Percentiles rank a stretch among this genome's conserved stretches.
Conservation (phyloP, 106 monocot genomes). For the Triglochin maritima region DNA sequence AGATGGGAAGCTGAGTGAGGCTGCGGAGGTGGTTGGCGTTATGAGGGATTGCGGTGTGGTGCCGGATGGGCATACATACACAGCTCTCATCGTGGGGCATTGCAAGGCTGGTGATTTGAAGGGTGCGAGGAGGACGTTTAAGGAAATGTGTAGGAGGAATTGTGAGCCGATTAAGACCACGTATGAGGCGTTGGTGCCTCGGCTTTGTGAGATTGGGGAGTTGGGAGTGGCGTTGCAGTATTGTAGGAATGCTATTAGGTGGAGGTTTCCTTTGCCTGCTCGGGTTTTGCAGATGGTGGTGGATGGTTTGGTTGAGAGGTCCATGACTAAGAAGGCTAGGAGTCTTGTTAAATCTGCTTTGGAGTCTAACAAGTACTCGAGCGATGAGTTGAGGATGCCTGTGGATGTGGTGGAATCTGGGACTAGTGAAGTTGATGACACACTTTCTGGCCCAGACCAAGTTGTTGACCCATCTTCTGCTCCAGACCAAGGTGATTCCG, state of each 20-base stretch:
- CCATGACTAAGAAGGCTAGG: conserved; percentile 39
- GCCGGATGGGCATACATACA: conserved; percentile 22
- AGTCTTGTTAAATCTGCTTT: conserved; percentile 43
- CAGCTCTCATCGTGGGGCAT: conserved; percentile 48
- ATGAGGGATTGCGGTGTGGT: conserved; percentile 8
- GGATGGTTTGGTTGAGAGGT: conserved; percentile 26
- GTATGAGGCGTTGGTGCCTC: conserved; percentile 32
- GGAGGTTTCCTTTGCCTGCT: conserved; percentile 8
- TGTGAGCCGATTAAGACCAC: conserved; percentile 35
- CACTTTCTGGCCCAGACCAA: too few species aligned
- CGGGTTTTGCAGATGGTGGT: conserved; percentile 37
- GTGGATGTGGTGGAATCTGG: too few species aligned
- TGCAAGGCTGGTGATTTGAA: conserved; percentile 35
- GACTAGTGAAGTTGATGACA: too few species aligned
- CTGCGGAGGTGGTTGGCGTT: conserved; percentile 14
- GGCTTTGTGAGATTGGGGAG: conserved; percentile 35
- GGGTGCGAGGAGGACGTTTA: conserved; percentile 43
- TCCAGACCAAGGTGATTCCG: too few species aligned
- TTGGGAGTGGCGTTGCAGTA: conserved; percentile 39
- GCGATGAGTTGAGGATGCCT: neutral
- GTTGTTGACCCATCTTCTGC: too few species aligned
- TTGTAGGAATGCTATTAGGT: conserved; percentile 32
- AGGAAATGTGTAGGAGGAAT: conserved; percentile 29
- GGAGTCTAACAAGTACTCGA: neutral
- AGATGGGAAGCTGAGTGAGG: conserved; percentile 26